Base-by-base conservation (phyloP, 352 stramenopile genomes). In the Pythium graminicola region DNA sequence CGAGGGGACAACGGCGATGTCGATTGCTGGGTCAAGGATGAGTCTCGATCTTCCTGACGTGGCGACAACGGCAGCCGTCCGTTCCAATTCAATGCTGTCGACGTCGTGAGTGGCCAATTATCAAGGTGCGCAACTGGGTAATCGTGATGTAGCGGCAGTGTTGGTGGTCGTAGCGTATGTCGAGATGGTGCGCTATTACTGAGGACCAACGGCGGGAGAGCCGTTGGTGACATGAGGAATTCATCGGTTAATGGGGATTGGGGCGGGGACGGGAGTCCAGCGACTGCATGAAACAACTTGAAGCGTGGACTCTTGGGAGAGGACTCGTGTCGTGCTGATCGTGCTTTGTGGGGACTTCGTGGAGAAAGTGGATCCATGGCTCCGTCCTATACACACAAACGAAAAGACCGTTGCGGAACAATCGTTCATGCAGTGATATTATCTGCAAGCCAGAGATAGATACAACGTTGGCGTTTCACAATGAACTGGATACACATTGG, bases 1-100 rank as follows among this genome's bases (percentile, higher is more conserved):
- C 60, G 53, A 26, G 60, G 49, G 6, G 60, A 62, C n/a, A 67
- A 16, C 10, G 60, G 60, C 4, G 53, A 67, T 4, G 47, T 4
- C 19, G 41, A 7, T 5, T 26, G 26, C 2, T 38, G 24, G 3
- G 16, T 19, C 2, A 24, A 20, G 26, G 35, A 20, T 23, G n/a
- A 17, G 6, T 39, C 19, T n/a, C 16, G 6, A 19, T 36, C n/a
- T 2, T 39, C 26, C 7, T 36, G 28, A 7, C 38, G 49, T 16
- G 48, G 32, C 8, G 49, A 55, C 22, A 11, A 22, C 9, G 40
- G n/a, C 22, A 29, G 3, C 6, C 24, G 22, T n/a, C 14, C 27
- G 11, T 54, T 48, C 33, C 23, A 52, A 14, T 36, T 17, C 16
- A 44, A 20, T 9, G 5, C 6, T 11, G 24, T 32, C 24, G 40